Conservation (phyloP, 371 early-diverging fungal species). For the Phascolomyces articulosus region DNA sequence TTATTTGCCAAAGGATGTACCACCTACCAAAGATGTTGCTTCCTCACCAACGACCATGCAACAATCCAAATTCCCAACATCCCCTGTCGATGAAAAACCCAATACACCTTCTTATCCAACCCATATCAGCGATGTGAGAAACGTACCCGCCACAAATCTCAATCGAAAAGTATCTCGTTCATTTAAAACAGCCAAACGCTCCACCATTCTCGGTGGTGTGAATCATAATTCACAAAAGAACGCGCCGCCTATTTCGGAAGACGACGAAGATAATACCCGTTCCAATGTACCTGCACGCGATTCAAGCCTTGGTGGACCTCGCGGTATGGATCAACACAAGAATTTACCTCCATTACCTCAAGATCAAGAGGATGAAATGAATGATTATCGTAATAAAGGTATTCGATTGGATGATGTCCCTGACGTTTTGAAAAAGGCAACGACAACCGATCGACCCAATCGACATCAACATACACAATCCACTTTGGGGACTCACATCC, state of each 20-base stretch:
- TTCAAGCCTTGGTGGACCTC: conserved; percentile 31
- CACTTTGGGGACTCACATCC: not conserved
- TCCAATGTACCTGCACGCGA: conserved; percentile 27
- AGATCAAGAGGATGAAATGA: not conserved
- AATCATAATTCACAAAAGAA: not conserved
- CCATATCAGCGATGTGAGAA: conserved; percentile 56
- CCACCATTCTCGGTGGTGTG: conserved; percentile 47
- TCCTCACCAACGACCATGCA: conserved; percentile 12
- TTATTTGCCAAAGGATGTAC: conserved; percentile 12
- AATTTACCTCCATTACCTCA: conserved; percentile 2
- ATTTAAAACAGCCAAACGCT: conserved; percentile 58
- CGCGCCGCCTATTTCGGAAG: conserved; percentile 13
- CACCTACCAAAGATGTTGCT: conserved; percentile 13
- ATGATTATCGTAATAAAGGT: conserved; percentile 3
- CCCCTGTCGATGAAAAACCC: conserved; percentile 21
- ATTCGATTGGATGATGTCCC: conserved; percentile 10
- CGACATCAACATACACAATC: not conserved
- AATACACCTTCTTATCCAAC: conserved; percentile 35
- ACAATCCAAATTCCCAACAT: not conserved
- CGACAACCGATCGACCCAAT: conserved; percentile 5
- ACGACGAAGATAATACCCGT: conserved; percentile 4
- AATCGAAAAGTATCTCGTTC: conserved; percentile 67
- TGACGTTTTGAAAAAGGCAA: not conserved
- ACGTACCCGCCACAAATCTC: conserved; percentile 54
- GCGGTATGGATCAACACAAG: conserved; percentile 30